A percentile compares a stretch with the other conserved stretches of the same genome.
These are phyloP conservation scores for Kwoniella europaea DNA, from an alignment of 768 basidiomycete genomes.

Conservation along the genomic window DNA sequence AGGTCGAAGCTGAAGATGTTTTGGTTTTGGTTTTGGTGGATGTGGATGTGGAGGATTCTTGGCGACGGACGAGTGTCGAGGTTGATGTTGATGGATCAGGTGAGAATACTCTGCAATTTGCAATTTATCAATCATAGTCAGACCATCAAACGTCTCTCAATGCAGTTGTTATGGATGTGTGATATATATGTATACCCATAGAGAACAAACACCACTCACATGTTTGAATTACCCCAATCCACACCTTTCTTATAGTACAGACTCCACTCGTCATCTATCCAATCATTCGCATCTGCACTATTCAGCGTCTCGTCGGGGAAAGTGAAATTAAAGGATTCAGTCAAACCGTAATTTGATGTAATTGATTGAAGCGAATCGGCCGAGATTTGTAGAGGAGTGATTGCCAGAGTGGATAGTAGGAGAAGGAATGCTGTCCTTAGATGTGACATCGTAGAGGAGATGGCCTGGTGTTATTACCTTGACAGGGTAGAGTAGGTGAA, in stretches of 20 bases:
- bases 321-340: slow-evolving; percentile 32
- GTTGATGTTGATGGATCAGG: slow-evolving; percentile 46
- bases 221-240: slow-evolving; percentile 37
- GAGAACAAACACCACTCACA: slow-evolving; percentile 33
- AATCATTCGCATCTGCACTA: slow-evolving; percentile 34
- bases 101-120: slow-evolving; percentile 40
- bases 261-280: slow-evolving; percentile 37
- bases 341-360: slow-evolving; percentile 32
- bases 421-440: background rate
- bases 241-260: slow-evolving; percentile 26
- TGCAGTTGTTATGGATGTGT: background rate
- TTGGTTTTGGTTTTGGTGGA: slow-evolving; percentile 12
- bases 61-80: slow-evolving; percentile 40
- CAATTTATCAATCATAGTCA: too few relatives aligned
- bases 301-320: slow-evolving; percentile 36
- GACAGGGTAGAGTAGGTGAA: background rate
- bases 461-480: too few relatives aligned
- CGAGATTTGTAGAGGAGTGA: background rate
- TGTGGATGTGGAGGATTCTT: slow-evolving; percentile 24
- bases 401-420: background rate
- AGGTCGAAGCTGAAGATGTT: slow-evolving; percentile 17
- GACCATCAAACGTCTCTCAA: background rate
- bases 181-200: background rate
- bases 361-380: slow-evolving; percentile 18
- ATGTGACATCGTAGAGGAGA: background rate